These are phyloP conservation scores for Pezicula rhizophila DNA, from an alignment of 2,329 filamentous ascomycete genomes.

Conservation along the genomic window DNA sequence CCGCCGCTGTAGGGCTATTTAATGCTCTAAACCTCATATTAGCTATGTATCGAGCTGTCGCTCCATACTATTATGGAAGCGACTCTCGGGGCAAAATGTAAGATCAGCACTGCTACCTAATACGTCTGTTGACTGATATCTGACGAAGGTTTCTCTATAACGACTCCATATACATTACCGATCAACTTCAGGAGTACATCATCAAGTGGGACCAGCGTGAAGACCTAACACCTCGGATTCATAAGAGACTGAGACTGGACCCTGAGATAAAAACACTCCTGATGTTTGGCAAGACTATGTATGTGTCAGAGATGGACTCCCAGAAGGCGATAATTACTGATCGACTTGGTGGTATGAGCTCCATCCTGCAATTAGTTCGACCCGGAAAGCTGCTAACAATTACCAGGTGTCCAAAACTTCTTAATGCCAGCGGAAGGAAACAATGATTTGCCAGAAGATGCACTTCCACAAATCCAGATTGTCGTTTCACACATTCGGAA, in stretches of 20 bases:
- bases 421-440: constrained; percentile 40
- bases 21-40: constrained; percentile 65
- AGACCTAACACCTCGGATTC: constrained; percentile 44
- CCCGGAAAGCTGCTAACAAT: constrained; percentile 2
- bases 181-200: constrained; percentile 45
- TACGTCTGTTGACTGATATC: constrained; percentile 2
- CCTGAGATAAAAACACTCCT: constrained; percentile 54
- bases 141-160: constrained; percentile 58
- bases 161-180: constrained; percentile 57
- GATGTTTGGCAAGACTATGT: constrained; percentile 56
- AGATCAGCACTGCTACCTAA: constrained; percentile 17
- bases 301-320: constrained; percentile 52
- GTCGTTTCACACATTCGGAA: constrained; percentile 47
- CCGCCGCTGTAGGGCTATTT: constrained; percentile 65
- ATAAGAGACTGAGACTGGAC: constrained; percentile 50
- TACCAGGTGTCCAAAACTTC: constrained; percentile 47
- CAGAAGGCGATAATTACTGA: constrained; percentile 58
- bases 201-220: constrained; percentile 46
- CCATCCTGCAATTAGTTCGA: neutral
- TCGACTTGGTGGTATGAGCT: constrained; percentile 44
- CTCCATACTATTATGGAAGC: constrained; percentile 65
- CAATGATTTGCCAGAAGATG: constrained; percentile 31
- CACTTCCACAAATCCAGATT: constrained; percentile 45
- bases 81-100: constrained; percentile 60
- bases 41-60: constrained; percentile 74